Evolutionary conservation across 2,329 filamentous ascomycete genomes (phyloP).

Genomic region (Diplodia intermedia): DNA sequence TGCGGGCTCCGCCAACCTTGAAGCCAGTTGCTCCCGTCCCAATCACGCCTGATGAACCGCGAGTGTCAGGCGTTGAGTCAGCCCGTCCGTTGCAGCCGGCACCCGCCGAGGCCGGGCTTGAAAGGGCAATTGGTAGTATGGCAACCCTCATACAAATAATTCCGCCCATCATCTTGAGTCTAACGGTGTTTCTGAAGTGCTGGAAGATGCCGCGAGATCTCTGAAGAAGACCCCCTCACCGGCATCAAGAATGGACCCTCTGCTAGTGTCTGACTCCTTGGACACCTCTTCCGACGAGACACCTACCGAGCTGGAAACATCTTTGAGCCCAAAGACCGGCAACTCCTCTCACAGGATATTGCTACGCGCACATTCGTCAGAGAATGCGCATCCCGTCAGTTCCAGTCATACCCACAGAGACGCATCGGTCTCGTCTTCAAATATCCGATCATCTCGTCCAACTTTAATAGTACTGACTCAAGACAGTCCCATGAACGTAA

Average conservation of each 20-base stretch:
- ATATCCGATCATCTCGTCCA: background rate
- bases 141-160: constrained; percentile 52
- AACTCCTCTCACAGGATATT: background rate
- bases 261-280: constrained; percentile 29
- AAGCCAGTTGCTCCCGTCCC: background rate
- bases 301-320: background rate
- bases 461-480: constrained; percentile 31
- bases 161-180: constrained; percentile 43
- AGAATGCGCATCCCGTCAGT: constrained; percentile 11
- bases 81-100: background rate
- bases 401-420: background rate
- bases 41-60: background rate
- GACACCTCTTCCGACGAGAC: background rate
- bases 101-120: background rate
- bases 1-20: background rate
- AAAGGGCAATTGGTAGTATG: constrained; percentile 47
- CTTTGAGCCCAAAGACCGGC: constrained; percentile 8
- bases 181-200: constrained; percentile 50
- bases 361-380: background rate
- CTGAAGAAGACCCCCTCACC: constrained; percentile 43
- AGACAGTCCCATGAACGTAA: constrained; percentile 30
- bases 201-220: constrained; percentile 49
- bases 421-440: background rate
- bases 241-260: constrained; percentile 31
- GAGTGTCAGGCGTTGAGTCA: background rate